phyloP scores from a whole-genome alignment of 2,329 filamentous ascomycete species.

The Phyllosticta capitalensis region DNA sequence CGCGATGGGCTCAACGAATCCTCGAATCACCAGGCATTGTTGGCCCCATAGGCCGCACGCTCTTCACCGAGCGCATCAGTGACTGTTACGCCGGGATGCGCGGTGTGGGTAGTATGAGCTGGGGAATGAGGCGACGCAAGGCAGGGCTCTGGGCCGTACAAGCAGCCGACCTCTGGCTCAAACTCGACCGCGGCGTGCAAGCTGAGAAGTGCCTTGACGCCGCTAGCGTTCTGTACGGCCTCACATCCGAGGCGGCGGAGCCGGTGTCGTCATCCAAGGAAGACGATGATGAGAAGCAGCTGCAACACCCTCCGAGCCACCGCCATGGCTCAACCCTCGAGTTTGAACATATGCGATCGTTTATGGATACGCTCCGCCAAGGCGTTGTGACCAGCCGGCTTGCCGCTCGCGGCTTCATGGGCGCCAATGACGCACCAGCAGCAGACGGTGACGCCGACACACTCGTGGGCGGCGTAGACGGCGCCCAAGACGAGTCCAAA shows the following conservation, averaged over 20 bases:
- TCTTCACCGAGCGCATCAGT: slow-evolving; percentile 78
- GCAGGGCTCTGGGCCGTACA: slow-evolving; percentile 82
- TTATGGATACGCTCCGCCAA: slow-evolving; percentile 59
- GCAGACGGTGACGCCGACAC: slow-evolving; percentile 14
- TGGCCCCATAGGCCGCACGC: slow-evolving; percentile 65
- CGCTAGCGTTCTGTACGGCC: slow-evolving; percentile 46
- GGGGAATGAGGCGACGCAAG: slow-evolving; percentile 69
- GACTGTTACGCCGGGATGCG: slow-evolving; percentile 71
- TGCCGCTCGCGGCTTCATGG: slow-evolving; percentile 29
- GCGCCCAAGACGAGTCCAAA: neutral
- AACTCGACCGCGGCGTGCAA: slow-evolving; percentile 65
- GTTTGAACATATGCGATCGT: slow-evolving; percentile 47
- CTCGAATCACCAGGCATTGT: slow-evolving; percentile 60
- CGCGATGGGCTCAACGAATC: slow-evolving; percentile 70
- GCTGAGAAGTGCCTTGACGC: slow-evolving; percentile 69
- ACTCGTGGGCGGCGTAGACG: neutral
- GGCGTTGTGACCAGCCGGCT: slow-evolving; percentile 42
- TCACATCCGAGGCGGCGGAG: neutral
- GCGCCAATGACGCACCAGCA: slow-evolving; percentile 23
- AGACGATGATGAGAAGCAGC: neutral
- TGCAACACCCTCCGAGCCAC: neutral
- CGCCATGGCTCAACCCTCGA: slow-evolving; percentile 21
- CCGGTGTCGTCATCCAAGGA: neutral
- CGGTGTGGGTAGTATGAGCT: slow-evolving; percentile 54
- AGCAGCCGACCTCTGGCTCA: slow-evolving; percentile 75